These are phyloP conservation scores for Fistulifera solaris DNA, from an alignment of 108 stramenopile genomes.

Conservation along the genomic window DNA sequence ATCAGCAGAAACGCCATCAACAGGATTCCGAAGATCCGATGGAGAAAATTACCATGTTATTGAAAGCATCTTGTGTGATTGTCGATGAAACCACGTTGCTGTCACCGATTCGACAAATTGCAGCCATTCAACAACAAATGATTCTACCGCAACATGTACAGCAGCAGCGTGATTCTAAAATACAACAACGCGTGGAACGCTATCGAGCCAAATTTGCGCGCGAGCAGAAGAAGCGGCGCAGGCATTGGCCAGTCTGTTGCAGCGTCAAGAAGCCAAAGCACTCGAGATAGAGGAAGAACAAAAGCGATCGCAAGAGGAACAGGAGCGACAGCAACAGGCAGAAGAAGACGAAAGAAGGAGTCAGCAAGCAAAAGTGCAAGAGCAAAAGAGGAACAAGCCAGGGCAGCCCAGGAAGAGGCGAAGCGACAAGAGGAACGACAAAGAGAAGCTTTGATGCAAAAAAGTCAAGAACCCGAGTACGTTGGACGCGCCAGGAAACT, in stretches of 20 bases:
- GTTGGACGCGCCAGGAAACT: slow-evolving; percentile 43
- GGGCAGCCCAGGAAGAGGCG: slow-evolving; percentile 10
- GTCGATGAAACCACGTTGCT: background rate
- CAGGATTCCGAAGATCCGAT: slow-evolving; percentile 7
- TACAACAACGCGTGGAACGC: slow-evolving; percentile 5
- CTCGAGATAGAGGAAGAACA: slow-evolving; percentile 8
- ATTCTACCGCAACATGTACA: background rate
- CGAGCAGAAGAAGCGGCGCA: slow-evolving; percentile 4
- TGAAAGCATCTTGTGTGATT: slow-evolving; percentile 2
- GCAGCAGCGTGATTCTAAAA: background rate
- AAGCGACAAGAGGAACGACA: slow-evolving; percentile 7
- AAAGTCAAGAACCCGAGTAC: slow-evolving; percentile 21
- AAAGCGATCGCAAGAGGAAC: slow-evolving; percentile 4
- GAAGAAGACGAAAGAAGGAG: background rate
- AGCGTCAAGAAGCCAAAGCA: slow-evolving; percentile 17
- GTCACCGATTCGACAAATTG: background rate
- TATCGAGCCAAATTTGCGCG: slow-evolving; percentile 2
- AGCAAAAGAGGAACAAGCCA: background rate
- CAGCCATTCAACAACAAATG: background rate
- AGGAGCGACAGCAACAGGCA: slow-evolving; percentile 13
- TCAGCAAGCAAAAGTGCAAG: slow-evolving; percentile 5
- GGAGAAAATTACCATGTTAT: slow-evolving; percentile 8
- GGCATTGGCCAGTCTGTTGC: slow-evolving; percentile 6
- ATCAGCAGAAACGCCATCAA: slow-evolving; percentile 5
- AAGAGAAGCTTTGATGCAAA: slow-evolving; percentile 5